Base-by-base conservation (phyloP, 2,329 filamentous ascomycete species). In the Domatiomyces globalis region DNA sequence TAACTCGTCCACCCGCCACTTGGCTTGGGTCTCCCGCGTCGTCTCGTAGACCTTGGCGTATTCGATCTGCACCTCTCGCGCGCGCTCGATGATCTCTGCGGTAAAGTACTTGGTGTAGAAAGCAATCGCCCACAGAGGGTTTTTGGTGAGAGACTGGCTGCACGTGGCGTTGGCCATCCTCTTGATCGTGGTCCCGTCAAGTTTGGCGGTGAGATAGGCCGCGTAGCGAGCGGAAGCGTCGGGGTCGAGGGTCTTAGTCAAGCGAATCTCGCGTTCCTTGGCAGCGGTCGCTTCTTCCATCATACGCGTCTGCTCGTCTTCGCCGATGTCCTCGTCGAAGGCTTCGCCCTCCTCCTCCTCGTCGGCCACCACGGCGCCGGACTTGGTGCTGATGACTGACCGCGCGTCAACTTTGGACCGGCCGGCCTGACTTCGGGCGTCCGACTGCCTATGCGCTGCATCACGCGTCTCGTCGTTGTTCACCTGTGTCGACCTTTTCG, bases 51-150 rank as follows among this genome's bases (percentile, higher is more conserved):
- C 74, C 5, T 71, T 69, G 10, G 70, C 70, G 66, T 67, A 71
- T 58, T 73, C 68, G 61, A 71, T 55, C 63, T 84, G 81, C 4
- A 84, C 79, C 8, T 78, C 77, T 51, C 79, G 70, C 15, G 81
- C 80, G 58, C 77, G 74, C 63, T 84, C 81, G 51, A 84, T 75
- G 51, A 84, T 72, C 58, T 81, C 77, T 48, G 79, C 80, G 10
- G 80, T 77, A 65, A 83, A 84, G 56, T 80, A 74, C 64, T 84
- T 84, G 18, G 77, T 78, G 62, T 80, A 83, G 9, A 78, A 78
- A 43, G 75, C 78, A 49, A 84, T 78, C 5, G 78, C 78, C 12
- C 78, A 79, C 42, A 83, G 75, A 49, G 83, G 79, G 55, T 75
- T 78, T 25, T 75, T 72, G 1, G 80, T 80, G 5, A 84, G 80